phyloP scores from a whole-genome alignment of 208 protist genomes.

The Trypanosoma boissoni region DNA sequence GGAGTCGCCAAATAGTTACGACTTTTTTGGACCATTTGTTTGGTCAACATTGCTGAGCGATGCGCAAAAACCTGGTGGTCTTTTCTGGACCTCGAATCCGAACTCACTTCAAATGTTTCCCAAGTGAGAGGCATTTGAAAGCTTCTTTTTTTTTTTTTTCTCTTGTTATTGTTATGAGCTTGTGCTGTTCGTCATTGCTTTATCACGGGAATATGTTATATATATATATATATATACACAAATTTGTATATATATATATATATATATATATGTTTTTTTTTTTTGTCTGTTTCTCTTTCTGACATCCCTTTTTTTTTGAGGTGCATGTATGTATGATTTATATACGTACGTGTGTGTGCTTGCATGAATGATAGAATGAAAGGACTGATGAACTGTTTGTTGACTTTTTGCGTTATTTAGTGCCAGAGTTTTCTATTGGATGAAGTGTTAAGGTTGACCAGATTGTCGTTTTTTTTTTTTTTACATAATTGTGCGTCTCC shows the following conservation, averaged over 20 bases:
- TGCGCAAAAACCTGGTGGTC: constrained; percentile 45
- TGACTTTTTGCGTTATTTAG: neutral
- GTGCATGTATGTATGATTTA: too few species aligned
- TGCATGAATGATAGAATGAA: too few species aligned
- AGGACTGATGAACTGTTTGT: neutral
- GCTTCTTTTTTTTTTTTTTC: neutral
- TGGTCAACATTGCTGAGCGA: constrained; percentile 68
- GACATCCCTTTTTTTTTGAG: too few species aligned
- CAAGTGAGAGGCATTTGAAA: constrained; percentile 16
- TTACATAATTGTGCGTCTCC: neutral
- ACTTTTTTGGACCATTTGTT: constrained; percentile 85
- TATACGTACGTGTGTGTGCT: too few species aligned
- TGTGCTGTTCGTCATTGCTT: neutral
- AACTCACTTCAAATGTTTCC: constrained; percentile 49
- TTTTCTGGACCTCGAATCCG: constrained; percentile 50
- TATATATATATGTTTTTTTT: too few species aligned
- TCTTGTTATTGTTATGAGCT: neutral
- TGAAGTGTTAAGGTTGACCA: neutral
- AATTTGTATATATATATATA: too few species aligned
- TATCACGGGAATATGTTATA: neutral
- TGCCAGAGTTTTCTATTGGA: neutral
- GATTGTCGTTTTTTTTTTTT: neutral
- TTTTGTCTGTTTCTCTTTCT: too few species aligned
- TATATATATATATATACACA: too few species aligned
- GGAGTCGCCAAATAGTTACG: constrained; percentile 74